Percentiles rank a stretch among this genome's conserved stretches.
These are phyloP conservation scores for Clonostachys byssicola DNA, from an alignment of 2,329 filamentous ascomycete species.

Conservation along the genomic window DNA sequence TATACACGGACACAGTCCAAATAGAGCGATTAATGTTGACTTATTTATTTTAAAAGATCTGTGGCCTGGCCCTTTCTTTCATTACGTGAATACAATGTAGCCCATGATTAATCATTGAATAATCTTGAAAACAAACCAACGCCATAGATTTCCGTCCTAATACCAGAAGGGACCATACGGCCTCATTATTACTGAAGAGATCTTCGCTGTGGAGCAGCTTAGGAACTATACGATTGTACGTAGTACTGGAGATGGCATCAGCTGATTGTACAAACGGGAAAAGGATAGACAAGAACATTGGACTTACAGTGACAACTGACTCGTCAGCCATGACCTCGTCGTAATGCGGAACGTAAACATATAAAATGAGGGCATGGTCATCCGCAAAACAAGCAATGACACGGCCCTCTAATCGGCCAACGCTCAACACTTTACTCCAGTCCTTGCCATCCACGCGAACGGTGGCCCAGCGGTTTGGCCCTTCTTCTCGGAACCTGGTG, in stretches of 20 bases:
- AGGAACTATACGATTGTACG: slow-evolving; percentile 34
- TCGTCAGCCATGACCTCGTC: slow-evolving; percentile 64
- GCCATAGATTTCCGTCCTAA: no score
- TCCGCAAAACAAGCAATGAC: slow-evolving; percentile 90
- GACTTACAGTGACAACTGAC: slow-evolving; percentile 68
- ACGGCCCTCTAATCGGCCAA: slow-evolving; percentile 81
- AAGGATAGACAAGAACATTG: not conserved
- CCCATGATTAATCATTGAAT: no score
- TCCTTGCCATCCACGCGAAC: slow-evolving; percentile 91
- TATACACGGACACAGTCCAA: no score
- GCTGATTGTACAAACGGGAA: not conserved
- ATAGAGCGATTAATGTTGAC: no score
- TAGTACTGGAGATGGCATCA: slow-evolving; percentile 28
- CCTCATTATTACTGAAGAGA: no score
- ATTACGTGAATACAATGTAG: no score
- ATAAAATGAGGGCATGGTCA: slow-evolving; percentile 75
- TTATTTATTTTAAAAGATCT: no score
- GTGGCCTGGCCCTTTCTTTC: no score
- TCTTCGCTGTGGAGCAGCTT: not conserved
- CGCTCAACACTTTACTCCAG: slow-evolving; percentile 91
- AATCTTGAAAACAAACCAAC: no score
- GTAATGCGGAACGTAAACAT: slow-evolving; percentile 73
- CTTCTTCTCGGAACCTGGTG: slow-evolving; percentile 70
- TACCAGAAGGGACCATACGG: no score
- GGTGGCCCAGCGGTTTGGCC: slow-evolving; percentile 80